Evolutionary conservation across 768 basidiomycete genomes (phyloP).

Genomic region (Daedalea quercina): DNA sequence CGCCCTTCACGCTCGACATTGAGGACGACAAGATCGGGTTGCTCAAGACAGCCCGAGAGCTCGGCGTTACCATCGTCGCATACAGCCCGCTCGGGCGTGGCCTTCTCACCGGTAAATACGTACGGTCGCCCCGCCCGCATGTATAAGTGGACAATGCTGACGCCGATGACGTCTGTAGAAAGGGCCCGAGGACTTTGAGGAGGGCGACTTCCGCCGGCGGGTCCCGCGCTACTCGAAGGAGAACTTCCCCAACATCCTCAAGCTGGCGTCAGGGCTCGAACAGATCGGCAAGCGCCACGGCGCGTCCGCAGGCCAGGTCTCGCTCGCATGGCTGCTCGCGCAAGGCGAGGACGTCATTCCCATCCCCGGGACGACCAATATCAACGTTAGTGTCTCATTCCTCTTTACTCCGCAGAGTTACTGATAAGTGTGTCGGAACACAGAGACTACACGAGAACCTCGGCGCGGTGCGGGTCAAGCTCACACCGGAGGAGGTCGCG

Average conservation of each 20-base stretch:
- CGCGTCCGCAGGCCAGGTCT: conserved; percentile 27
- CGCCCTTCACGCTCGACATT: conserved; percentile 37
- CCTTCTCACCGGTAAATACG: conserved; percentile 21
- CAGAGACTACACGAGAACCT: conserved; percentile 19
- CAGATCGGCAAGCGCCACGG: conserved; percentile 15
- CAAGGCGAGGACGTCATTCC: conserved; percentile 25
- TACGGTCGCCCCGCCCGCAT: conserved; percentile 3
- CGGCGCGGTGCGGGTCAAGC: conserved; percentile 13
- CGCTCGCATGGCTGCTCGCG: conserved; percentile 24
- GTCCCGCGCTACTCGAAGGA: conserved; percentile 23
- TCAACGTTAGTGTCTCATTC: conserved; percentile 11
- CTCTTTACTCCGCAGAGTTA: background rate
- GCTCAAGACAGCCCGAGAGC: conserved; percentile 34
- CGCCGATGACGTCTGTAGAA: conserved; percentile 11
- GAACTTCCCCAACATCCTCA: conserved; percentile 27
- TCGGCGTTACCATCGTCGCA: conserved; percentile 39
- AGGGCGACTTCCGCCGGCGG: conserved; percentile 19
- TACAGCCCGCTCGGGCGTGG: conserved; percentile 33
- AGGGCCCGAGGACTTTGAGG: conserved; percentile 23
- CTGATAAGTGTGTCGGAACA: conserved; percentile 1
- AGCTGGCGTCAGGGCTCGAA: conserved; percentile 17
- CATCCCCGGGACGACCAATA: conserved; percentile 16
- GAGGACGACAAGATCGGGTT: conserved; percentile 34
- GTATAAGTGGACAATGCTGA: background rate
- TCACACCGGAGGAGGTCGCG: conserved; percentile 15